A percentile compares a stretch with the other conserved stretches of the same genome.
Evolutionary conservation across 768 basidiomycete species (phyloP).

Genomic region (Sarcomyxa edulis): DNA sequence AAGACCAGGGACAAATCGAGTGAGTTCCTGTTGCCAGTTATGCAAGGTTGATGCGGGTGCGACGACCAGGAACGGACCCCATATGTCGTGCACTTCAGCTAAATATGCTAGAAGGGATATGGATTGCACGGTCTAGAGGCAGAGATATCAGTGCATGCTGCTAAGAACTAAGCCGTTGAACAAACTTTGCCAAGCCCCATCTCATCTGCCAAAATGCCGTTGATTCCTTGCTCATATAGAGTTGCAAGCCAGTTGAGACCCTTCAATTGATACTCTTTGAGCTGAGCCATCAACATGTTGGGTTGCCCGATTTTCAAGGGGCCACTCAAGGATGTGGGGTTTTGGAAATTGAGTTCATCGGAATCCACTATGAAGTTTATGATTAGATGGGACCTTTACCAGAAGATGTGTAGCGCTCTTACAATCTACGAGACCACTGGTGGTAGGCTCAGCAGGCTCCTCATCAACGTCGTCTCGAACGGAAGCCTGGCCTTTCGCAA

Average conservation of each 20-base stretch:
- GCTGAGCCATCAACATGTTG: conserved; percentile 90
- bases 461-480: conserved; percentile 42
- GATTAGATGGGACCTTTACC: neutral
- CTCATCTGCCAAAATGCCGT: conserved; percentile 98
- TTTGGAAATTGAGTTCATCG: conserved; percentile 98
- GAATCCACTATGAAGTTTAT: conserved; percentile 64
- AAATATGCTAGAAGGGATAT: conserved; percentile 95
- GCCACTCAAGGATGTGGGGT: conserved; percentile 86
- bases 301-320: conserved; percentile 87
- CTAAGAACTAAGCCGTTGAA: neutral
- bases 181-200: conserved; percentile 90
- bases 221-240: conserved; percentile 98
- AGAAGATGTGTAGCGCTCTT: conserved; percentile 19
- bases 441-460: conserved; percentile 19
- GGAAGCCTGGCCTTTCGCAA: conserved; percentile 52
- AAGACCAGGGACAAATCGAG: conserved; percentile 88
- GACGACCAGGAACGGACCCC: conserved; percentile 98
- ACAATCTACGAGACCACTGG: conserved; percentile 67
- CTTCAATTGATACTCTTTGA: conserved; percentile 98
- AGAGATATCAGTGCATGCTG: conserved; percentile 2
- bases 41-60: conserved; percentile 96
- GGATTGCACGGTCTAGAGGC: conserved; percentile 85
- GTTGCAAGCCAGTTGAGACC: conserved; percentile 98
- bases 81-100: conserved; percentile 95
- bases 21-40: conserved; percentile 99